Conservation (phyloP, 2,329 filamentous ascomycete species). For the Colletotrichum sp. region DNA sequence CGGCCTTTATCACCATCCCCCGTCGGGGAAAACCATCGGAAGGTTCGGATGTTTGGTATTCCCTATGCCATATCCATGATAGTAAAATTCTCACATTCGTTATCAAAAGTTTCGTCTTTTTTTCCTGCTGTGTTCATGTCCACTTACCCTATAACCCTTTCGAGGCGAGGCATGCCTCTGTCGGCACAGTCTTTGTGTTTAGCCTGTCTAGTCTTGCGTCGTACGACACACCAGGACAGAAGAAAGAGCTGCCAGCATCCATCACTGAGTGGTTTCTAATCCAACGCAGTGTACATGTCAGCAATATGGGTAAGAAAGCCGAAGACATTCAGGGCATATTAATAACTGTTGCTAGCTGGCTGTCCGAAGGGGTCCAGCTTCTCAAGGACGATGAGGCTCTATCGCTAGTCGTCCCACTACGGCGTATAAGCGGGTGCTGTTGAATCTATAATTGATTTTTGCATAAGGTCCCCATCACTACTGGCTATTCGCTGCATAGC, state of each 20-base stretch:
- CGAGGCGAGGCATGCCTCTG: not conserved
- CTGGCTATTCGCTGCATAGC: not conserved
- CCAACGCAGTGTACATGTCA: not conserved
- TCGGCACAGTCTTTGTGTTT: not conserved
- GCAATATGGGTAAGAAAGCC: not conserved
- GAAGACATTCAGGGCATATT: not conserved
- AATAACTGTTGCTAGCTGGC: no score
- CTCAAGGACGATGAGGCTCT: not conserved
- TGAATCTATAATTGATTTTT: not conserved
- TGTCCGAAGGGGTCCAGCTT: no score
- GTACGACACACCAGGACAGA: not conserved
- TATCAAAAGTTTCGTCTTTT: not conserved
- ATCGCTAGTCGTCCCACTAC: not conserved
- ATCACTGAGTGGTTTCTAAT: not conserved
- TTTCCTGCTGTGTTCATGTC: not conserved
- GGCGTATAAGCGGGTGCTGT: not conserved
- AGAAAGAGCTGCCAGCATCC: not conserved
- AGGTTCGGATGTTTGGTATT: not conserved
- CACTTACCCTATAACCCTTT: not conserved
- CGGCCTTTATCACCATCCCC: not conserved
- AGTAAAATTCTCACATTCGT: not conserved
- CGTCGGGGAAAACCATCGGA: not conserved
- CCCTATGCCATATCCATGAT: not conserved
- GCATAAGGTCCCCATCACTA: no score
- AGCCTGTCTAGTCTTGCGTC: not conserved